These are phyloP conservation scores for Plantago major DNA, from an alignment of 257 asterid species.

Conservation along the genomic window DNA sequence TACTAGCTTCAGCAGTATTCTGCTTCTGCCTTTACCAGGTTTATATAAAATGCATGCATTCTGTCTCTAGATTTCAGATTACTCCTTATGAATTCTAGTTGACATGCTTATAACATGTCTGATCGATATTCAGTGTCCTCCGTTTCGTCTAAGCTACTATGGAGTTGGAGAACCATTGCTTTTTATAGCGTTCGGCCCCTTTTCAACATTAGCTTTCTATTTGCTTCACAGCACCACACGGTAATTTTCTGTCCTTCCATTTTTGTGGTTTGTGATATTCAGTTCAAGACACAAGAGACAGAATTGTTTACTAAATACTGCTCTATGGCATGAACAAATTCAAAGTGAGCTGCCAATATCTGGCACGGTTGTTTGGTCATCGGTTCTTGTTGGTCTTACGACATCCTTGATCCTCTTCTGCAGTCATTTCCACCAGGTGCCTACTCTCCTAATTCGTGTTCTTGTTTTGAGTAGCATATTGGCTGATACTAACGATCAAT, in stretches of 20 bases:
- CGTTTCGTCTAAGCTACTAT: slow-evolving; percentile 30
- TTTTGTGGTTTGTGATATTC: background rate
- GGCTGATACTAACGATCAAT: slow-evolving; percentile 5
- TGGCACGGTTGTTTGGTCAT: slow-evolving; percentile 37
- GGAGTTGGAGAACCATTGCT: slow-evolving; percentile 31
- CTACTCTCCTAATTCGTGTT: background rate
- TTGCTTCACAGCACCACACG: slow-evolving; percentile 40
- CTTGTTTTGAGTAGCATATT: background rate
- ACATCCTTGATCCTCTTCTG: slow-evolving; percentile 63
- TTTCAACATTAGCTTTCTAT: slow-evolving; percentile 23
- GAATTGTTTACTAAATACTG: background rate
- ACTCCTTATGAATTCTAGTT: background rate
- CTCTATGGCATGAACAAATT: background rate
- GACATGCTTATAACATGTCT: background rate
- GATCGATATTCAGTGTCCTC: slow-evolving; percentile 48
- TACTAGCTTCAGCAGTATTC: slow-evolving; percentile 36
- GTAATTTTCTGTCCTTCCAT: background rate
- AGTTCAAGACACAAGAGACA: background rate
- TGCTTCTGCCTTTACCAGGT: slow-evolving; percentile 66
- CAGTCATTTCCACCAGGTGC: slow-evolving; percentile 71
- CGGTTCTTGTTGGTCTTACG: slow-evolving; percentile 52
- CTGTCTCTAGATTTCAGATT: background rate
- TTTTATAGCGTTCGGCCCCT: slow-evolving; percentile 24
- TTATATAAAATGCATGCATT: background rate
- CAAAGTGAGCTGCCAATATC: slow-evolving; percentile 45